A percentile compares a stretch with the other conserved stretches of the same genome.
Evolutionary conservation across 768 basidiomycete species (phyloP).

Genomic region (Mycena galericulata): DNA sequence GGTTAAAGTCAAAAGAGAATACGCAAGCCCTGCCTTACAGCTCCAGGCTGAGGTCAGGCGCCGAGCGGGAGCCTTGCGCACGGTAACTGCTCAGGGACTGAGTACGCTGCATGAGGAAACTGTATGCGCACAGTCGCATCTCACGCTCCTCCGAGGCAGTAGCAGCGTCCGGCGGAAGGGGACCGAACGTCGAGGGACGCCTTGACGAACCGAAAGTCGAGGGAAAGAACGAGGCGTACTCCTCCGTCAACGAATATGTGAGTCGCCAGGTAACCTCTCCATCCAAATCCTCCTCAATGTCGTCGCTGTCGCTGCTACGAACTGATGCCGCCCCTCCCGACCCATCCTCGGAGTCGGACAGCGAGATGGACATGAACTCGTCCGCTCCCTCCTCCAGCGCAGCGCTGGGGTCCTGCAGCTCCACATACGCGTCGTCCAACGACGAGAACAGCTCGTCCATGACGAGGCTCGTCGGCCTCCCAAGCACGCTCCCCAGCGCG

Average conservation of each 20-base stretch:
- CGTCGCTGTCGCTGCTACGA: neutral
- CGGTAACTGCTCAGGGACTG: neutral
- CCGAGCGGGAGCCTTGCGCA: slow-evolving; percentile 13
- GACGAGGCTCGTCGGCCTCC: slow-evolving; percentile 3
- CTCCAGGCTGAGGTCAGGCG: slow-evolving; percentile 19
- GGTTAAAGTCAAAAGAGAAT: slow-evolving; percentile 8
- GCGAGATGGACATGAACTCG: slow-evolving; percentile 8
- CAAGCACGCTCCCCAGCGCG: neutral
- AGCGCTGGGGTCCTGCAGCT: neutral
- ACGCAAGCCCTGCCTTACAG: neutral
- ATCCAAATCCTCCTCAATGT: slow-evolving; percentile 2
- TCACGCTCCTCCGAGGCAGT: too few relatives aligned
- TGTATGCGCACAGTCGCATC: slow-evolving; percentile 15
- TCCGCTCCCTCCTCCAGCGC: neutral
- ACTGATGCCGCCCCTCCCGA: neutral
- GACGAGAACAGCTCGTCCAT: slow-evolving; percentile 29
- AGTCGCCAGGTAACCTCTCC: slow-evolving; percentile 8
- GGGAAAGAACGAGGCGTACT: slow-evolving; percentile 2
- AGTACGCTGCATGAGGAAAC: slow-evolving; percentile 15
- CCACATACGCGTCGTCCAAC: slow-evolving; percentile 27
- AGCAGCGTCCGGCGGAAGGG: neutral
- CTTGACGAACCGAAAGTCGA: neutral
- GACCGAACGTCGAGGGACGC: neutral
- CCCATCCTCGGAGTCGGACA: neutral
- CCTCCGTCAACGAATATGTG: slow-evolving; percentile 11